Conservation (phyloP, 1,284 basidiomycete genomes). For the Mycena sp. region DNA sequence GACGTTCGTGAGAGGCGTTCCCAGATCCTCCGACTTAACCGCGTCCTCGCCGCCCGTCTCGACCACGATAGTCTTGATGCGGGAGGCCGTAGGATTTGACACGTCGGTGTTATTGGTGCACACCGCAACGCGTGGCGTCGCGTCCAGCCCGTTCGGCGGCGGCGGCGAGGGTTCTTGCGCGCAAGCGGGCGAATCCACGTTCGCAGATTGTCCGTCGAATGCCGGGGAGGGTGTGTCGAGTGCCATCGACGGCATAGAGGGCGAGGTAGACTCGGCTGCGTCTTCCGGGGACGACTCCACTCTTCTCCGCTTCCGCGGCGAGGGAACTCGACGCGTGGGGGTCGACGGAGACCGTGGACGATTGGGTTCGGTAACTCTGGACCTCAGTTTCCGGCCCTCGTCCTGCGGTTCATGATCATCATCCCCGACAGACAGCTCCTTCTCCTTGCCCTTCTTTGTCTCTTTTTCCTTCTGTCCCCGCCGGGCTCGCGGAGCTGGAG, state of each 20-base stretch:
- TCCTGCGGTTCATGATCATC: conserved; percentile 1
- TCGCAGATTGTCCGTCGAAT: background rate
- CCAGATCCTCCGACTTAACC: conserved; percentile 60
- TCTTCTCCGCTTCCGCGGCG: conserved; percentile 56
- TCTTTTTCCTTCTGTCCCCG: conserved; percentile 7
- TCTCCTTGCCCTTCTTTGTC: conserved; percentile 9
- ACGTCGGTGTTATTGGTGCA: conserved; percentile 6
- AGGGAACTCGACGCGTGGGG: conserved; percentile 9
- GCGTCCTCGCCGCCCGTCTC: conserved; percentile 34
- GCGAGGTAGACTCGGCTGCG: background rate
- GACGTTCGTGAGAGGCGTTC: conserved; percentile 59
- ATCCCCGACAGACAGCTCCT: background rate
- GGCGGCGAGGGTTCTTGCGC: conserved; percentile 12
- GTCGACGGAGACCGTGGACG: background rate
- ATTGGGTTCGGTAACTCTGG: conserved; percentile 30
- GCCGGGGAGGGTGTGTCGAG: conserved; percentile 7
- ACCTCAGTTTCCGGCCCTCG: conserved; percentile 13
- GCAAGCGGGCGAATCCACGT: conserved; percentile 4
- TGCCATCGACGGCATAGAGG: conserved; percentile 21
- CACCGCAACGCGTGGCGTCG: conserved; percentile 12
- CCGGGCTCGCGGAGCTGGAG: background rate
- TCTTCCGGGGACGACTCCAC: conserved; percentile 54
- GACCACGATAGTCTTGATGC: conserved; percentile 29
- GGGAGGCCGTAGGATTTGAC: conserved; percentile 6
- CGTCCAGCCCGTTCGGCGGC: conserved; percentile 8